phyloP scores from a whole-genome alignment of 768 basidiomycete genomes.

The Pleurotus tuoliensis region DNA sequence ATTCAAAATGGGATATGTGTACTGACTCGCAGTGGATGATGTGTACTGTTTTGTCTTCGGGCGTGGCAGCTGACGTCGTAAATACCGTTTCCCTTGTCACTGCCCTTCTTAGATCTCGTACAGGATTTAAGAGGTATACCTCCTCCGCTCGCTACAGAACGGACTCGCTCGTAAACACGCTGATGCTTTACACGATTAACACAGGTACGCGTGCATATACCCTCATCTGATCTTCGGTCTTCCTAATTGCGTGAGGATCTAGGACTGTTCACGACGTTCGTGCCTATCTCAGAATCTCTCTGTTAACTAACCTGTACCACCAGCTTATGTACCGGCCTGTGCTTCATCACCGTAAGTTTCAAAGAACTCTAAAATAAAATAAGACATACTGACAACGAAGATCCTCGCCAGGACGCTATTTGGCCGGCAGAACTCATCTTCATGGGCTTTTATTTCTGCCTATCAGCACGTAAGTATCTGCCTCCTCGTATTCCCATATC shows the following conservation, averaged over 20 bases:
- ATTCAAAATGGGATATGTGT: not conserved
- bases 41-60: conserved; percentile 26
- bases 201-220: conserved; percentile 17
- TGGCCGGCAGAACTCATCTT: conserved; percentile 45
- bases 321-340: conserved; percentile 12
- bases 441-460: conserved; percentile 40
- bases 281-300: conserved; percentile 7
- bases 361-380: not conserved
- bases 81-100: conserved; percentile 39
- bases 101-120: conserved; percentile 33
- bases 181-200: conserved; percentile 46
- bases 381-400: not conserved
- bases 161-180: conserved; percentile 35
- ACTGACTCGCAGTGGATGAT: conserved; percentile 21
- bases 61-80: conserved; percentile 39
- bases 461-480: conserved; percentile 38
- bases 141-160: conserved; percentile 16
- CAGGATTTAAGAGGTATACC: conserved; percentile 29
- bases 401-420: conserved; percentile 29
- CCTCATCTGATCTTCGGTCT: no score
- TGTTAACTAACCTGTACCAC: not conserved
- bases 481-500: not conserved
- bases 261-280: conserved; percentile 14
- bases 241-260: not conserved
- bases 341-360: conserved; percentile 28